Conservation (phyloP, 805 yeast species). For the Starmera dryadoides region DNA sequence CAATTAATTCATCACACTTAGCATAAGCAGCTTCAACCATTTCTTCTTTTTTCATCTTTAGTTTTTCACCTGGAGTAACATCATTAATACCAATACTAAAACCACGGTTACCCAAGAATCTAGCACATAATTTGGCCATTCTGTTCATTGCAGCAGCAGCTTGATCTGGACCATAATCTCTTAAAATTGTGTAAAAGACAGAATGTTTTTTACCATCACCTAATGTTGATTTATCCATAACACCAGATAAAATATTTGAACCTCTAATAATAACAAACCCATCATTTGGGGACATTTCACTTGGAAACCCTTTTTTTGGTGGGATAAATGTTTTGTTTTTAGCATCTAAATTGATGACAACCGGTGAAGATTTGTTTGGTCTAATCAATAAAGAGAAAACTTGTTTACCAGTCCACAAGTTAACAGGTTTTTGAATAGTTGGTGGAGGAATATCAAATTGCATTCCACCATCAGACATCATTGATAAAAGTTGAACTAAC, state of each 20-base stretch:
- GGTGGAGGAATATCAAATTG: conserved; percentile 97
- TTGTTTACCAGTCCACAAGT: conserved; percentile 97
- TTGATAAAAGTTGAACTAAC: conserved; percentile 72
- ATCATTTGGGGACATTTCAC: conserved; percentile 96
- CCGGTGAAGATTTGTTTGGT: conserved; percentile 73
- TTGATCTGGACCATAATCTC: conserved; percentile 96
- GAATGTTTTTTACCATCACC: conserved; percentile 99
- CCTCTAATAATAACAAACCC: conserved; percentile 90
- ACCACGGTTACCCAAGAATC: conserved; percentile 91
- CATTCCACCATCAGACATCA: conserved; percentile 90
- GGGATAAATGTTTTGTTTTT: conserved; percentile 85
- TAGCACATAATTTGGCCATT: conserved; percentile 98
- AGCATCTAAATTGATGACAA: conserved; percentile 86
- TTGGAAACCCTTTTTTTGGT: conserved; percentile 65
- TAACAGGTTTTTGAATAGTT: conserved; percentile 79
- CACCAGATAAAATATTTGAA: conserved; percentile 83
- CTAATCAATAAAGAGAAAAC: conserved; percentile 80
- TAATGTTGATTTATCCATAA: conserved; percentile 91
- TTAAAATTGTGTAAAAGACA: conserved; percentile 85
- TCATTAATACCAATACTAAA: conserved; percentile 96
- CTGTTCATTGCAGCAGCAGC: conserved; percentile 97
- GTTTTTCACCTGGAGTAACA: conserved; percentile 84
- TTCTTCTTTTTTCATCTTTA: conserved; percentile 71
- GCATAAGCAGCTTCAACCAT: conserved; percentile 88
- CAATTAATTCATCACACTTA: conserved; percentile 87